Base-by-base conservation (phyloP, 2,329 filamentous ascomycete species). In the Metarhizium album region DNA sequence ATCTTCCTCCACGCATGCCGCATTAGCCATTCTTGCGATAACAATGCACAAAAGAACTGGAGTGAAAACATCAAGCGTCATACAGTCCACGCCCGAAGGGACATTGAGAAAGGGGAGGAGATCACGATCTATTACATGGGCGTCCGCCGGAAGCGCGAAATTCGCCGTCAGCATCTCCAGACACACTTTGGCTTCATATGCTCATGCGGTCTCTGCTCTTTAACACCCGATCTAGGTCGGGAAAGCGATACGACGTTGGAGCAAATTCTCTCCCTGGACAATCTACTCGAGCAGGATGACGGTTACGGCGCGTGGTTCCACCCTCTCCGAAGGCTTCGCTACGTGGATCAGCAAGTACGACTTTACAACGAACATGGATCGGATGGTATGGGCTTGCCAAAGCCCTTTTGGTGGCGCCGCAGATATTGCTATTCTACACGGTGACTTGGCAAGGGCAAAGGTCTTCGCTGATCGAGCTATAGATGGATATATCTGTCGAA, bases 361-460 rank as follows among this genome's bases (percentile, higher is more conserved):
- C 6, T 40, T 1, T 40, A 40, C 37, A 22, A 22, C 9, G 37
- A 40, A n/a, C 37, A 18, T 1, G 37, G 2, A 8, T 1, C 2
- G 18, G 16, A 22, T 16, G 2, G 1, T 13, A 9, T 3, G 1
- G 16, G 37, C 37, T 22, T 2, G 2, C 2, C 7, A 1, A 1
- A 1, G 14, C n/a, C 37, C 16, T 40, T 20, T 20, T 3, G 4
- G 4, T 8, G 1, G n/a, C 37, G 37, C 37, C 18, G 16, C 16
- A 9, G 4, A 40, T 1, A 20, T 40, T 40, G 37, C 18, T 9
- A 40, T 40, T 18, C 2, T 5, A 7, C 37, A 40, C n/a, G 1
- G 1, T 9, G 37, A 40, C 37, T 22, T 40, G 18, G 37, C 37
- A 40, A 40, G 37, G 18, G 16, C n/a, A 20, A 5, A 20, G 16